Evolutionary conservation across 1,284 basidiomycete species (phyloP), one percentile per base, ranked within the genome.

Genomic region (Inonotus hispidus): DNA sequence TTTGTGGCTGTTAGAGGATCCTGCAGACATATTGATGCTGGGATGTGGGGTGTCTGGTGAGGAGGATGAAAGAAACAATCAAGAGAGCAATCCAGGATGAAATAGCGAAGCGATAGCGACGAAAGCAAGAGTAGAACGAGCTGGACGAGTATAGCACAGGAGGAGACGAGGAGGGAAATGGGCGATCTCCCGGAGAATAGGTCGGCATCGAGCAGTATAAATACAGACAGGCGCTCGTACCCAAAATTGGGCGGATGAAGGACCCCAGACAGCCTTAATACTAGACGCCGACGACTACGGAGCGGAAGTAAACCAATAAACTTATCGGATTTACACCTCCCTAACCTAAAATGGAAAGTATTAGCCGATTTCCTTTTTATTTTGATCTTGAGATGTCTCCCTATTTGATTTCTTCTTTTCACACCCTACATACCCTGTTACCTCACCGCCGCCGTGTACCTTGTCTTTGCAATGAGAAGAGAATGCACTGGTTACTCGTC

Each of bases 111-210:
- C 21, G 41, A 27, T 19, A 29, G 46, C 19, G 58, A 52, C 23
- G 27, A 45, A 37, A 46, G 43, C 59, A 39, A 45, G 35, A 39
- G 56, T 16, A 21, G 23, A 13, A 21, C 13, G 23, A 46, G 46
- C 47, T 14, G 45, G 54, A 56, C 16, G 45, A 25, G 55, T 13
- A 50, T 39, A 46, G 41, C 13, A 47, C 32, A 19, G 14, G 41
- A 6, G 5, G 41, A 16, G 13, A 46, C 27, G 59, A 29, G 41
- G 41, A 56, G 41, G 37, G 27, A 45, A 23, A 49, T 21, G 38
- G 37, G 56, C 56, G 47, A 58, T 58, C 50, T 25, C 4, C 50
- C 50, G 50, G 41, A 4, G 43, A 41, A 58, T 23, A 25, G 45
- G 16, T 43, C 41, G 45, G 23, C 37, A 32, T 21, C 23, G 29